Conservation (phyloP, 2,329 filamentous ascomycete species). For the Lachnellula occidentalis region DNA sequence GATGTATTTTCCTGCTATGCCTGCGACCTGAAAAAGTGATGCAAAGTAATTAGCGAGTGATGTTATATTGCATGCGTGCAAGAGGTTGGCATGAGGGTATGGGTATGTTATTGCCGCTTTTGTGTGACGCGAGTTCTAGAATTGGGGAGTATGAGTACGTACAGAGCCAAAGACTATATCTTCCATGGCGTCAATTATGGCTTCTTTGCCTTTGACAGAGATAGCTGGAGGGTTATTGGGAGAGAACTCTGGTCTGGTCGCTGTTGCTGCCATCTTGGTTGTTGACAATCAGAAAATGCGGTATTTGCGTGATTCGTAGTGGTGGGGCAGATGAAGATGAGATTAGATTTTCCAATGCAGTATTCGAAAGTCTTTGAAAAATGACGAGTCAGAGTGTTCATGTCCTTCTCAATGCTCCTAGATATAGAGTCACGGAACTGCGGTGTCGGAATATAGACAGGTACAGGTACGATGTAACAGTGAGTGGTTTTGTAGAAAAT, state of each 20-base stretch:
- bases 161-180: slow-evolving; percentile 87
- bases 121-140: too few relatives aligned
- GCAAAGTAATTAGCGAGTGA: background rate
- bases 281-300: background rate
- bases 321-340: background rate
- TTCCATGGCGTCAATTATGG: slow-evolving; percentile 59
- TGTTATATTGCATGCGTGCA: too few relatives aligned
- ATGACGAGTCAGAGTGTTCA: too few relatives aligned
- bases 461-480: background rate
- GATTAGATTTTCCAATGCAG: background rate
- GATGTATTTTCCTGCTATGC: slow-evolving; percentile 88
- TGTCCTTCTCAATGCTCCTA: background rate
- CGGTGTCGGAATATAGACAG: background rate
- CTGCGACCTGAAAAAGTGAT: slow-evolving; percentile 55
- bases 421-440: background rate
- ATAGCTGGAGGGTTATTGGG: slow-evolving; percentile 6
- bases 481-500: background rate
- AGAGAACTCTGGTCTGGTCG: slow-evolving; percentile 18
- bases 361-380: too few relatives aligned
- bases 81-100: too few relatives aligned
- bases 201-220: slow-evolving; percentile 20
- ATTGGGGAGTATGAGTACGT: slow-evolving; percentile 30
- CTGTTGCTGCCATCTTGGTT: slow-evolving; percentile 22
- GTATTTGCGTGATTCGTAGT: background rate
- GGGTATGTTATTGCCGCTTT: too few relatives aligned